Base-by-base conservation (phyloP, 2,329 filamentous ascomycete species). In the Neoascochyta sp. region DNA sequence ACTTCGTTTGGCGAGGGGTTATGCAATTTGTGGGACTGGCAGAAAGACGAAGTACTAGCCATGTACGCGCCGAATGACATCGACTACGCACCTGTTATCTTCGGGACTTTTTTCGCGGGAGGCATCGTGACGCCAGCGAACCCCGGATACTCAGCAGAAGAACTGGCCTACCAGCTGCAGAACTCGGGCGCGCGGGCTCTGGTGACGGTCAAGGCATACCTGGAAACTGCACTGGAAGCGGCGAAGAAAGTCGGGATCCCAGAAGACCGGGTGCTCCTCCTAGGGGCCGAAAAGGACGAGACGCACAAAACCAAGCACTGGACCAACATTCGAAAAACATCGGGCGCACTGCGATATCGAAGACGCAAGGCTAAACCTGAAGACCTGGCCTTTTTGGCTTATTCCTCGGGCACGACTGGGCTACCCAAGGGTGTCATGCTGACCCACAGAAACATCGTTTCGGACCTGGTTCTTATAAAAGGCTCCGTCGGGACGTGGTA, bases 41-140 rank as follows among this genome's bases (percentile, higher is more conserved):
- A 79, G 48, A 86, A 83, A 54, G 83, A 85, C 48, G 86, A 95
- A 54, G 83, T 90, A 1, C 71, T 95, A 7, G 83, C 76, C 8
- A 70, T 95, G 29, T 94, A 82, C 67, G 80, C 84, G 1, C 84
- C 88, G 20, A 95, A 95, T 60, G 80, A 75, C 59, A 81, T 95
- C 54, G 89, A 95, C 59, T 84, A 81, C 0, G 80, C 86, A 0
- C 69, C 81, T 2, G 62, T 88, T 19, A 85, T 78, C 56, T 86
- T 85, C 68, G 89, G 87, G 16, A 71, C 78, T 4, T 77, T 83
- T 45, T 95, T 86, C 81, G 83, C 86, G 0, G 88, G 87, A 24
- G 88, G 84, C 12, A 71, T 86, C 32, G 68, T 86, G 10, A 86
- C 82, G 8, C 86, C 88, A 0, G 87, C 86, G 2, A 95, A 95